Evolutionary conservation across 108 stramenopile genomes (phyloP).

Genomic region (Conticribra weissflogii): DNA sequence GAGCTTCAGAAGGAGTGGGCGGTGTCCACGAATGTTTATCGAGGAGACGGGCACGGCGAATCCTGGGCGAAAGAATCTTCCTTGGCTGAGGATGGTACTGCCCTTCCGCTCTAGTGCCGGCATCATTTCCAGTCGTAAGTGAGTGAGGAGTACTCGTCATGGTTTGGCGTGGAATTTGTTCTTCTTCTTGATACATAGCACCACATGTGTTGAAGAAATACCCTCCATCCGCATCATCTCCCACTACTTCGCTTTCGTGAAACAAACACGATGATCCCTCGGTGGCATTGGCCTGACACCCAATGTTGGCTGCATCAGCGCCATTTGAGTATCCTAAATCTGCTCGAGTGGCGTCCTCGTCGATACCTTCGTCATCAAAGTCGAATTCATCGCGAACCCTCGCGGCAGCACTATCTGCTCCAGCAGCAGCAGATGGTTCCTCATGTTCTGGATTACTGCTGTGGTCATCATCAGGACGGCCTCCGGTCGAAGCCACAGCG

Average conservation of each 20-base stretch:
- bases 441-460: neutral
- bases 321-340: slow-evolving; percentile 13
- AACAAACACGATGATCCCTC: too few species aligned
- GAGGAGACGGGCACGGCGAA: slow-evolving; percentile 16
- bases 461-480: neutral
- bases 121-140: too few species aligned
- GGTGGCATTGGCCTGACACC: too few species aligned
- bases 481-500: neutral
- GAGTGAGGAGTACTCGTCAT: too few species aligned
- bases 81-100: too few species aligned
- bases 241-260: too few species aligned
- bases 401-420: too few species aligned
- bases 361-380: slow-evolving; percentile 9
- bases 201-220: too few species aligned
- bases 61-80: neutral
- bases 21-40: slow-evolving; percentile 20
- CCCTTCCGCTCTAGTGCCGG: too few species aligned
- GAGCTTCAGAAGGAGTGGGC: slow-evolving; percentile 47
- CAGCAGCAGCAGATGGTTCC: too few species aligned
- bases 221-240: slow-evolving; percentile 8
- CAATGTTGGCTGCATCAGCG: slow-evolving; percentile 2
- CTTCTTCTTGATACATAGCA: neutral
- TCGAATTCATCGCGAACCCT: slow-evolving; percentile 19
- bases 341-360: slow-evolving; percentile 1
- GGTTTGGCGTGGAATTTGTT: neutral